Evolutionary conservation across 306 rosid species (phyloP).

Genomic region (Vigna angularis): DNA sequence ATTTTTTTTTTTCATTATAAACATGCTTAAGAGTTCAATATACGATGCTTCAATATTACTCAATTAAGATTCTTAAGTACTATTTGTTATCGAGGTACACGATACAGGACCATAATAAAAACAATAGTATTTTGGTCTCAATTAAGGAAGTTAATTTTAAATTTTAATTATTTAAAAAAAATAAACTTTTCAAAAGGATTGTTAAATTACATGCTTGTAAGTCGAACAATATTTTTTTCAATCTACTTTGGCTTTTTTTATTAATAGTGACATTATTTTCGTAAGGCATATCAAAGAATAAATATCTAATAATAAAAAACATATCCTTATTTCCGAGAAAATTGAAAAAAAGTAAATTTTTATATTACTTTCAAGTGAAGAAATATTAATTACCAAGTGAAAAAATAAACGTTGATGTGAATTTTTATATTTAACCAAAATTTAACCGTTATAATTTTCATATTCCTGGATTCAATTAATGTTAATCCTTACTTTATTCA

Average conservation of each 20-base stretch:
- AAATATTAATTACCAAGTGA: neutral
- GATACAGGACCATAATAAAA: no score
- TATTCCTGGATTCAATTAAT: no score
- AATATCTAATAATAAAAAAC: no score
- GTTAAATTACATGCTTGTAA: neutral
- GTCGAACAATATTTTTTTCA: neutral
- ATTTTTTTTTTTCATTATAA: neutral
- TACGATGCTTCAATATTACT: slow-evolving; percentile 31
- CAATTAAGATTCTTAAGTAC: slow-evolving; percentile 24
- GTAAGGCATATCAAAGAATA: neutral
- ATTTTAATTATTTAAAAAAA: no score
- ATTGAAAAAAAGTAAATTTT: neutral
- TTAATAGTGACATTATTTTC: neutral
- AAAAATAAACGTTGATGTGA: no score
- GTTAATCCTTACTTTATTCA: no score
- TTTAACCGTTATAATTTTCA: no score
- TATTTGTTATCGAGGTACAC: neutral
- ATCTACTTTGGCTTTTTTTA: neutral
- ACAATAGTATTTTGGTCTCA: no score
- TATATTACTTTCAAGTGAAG: neutral
- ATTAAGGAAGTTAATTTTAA: neutral
- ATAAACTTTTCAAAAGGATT: neutral
- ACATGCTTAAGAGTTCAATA: slow-evolving; percentile 19
- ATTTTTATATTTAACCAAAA: no score
- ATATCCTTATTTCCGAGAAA: neutral